These are phyloP conservation scores for Chrysanthemum lavandulifolium DNA, from an alignment of 129 eudicot genomes.

Conservation along the genomic window DNA sequence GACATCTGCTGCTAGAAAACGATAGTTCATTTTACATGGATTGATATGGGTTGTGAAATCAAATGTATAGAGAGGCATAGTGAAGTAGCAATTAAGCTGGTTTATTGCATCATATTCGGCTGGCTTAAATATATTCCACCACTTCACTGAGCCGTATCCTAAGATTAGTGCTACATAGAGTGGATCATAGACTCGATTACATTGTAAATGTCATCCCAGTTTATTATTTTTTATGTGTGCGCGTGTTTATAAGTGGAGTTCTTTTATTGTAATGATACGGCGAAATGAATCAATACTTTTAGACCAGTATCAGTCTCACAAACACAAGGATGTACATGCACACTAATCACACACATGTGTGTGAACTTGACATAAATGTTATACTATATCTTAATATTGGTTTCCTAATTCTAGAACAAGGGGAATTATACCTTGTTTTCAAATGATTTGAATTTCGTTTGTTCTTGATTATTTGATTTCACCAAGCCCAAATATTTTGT, in stretches of 20 bases:
- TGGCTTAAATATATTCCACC: constrained; percentile 41
- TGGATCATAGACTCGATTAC: constrained; percentile 52
- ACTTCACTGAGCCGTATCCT: constrained; percentile 55
- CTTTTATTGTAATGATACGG: too few species aligned
- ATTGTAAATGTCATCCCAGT: constrained; percentile 52
- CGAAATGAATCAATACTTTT: too few species aligned
- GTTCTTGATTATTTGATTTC: too few species aligned
- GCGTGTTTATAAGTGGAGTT: not conserved
- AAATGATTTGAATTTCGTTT: too few species aligned
- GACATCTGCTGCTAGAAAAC: constrained; percentile 42
- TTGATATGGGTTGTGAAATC: constrained; percentile 43
- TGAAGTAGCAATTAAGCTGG: constrained; percentile 51
- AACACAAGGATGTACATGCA: too few species aligned
- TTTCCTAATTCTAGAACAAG: too few species aligned
- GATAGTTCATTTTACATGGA: constrained; percentile 55
- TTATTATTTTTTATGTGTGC: constrained; percentile 38
- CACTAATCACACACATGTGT: too few species aligned
- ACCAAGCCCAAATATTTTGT: too few species aligned
- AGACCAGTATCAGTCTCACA: too few species aligned
- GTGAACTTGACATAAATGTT: too few species aligned
- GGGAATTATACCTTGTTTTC: too few species aligned
- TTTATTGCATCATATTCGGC: constrained; percentile 64
- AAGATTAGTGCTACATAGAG: constrained; percentile 53
- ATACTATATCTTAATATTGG: too few species aligned
- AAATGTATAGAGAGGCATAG: constrained; percentile 55